Conservation (phyloP, 208 protist species). For the Novymonas esmeraldas region DNA sequence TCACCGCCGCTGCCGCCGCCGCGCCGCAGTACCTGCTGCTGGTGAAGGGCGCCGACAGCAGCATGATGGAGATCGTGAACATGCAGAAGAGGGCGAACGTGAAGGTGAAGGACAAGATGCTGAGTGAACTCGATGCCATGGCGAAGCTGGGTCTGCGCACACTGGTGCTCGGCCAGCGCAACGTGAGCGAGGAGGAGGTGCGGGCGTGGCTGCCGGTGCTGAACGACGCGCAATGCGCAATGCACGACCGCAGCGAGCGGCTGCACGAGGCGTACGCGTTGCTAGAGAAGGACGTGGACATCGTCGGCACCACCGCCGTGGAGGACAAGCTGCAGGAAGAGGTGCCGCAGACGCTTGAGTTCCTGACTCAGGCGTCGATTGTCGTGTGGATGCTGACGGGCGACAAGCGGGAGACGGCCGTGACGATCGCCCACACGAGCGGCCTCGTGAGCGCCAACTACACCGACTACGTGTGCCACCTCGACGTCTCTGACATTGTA, state of each 20-base stretch:
- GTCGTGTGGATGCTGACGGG: conserved; percentile 98
- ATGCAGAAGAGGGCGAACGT: conserved; percentile 41
- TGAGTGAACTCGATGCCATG: conserved; percentile 53
- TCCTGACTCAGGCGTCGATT: conserved; percentile 83
- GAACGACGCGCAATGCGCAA: conserved; percentile 60
- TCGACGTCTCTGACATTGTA: conserved; percentile 47
- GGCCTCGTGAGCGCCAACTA: conserved; percentile 35
- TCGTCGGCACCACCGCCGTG: conserved; percentile 94
- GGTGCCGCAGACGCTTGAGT: conserved; percentile 93
- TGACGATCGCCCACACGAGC: conserved; percentile 93
- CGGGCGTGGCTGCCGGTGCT: conserved; percentile 62
- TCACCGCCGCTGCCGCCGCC: too few relatives aligned
- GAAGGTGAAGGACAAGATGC: conserved; percentile 32
- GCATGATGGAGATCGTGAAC: conserved; percentile 79
- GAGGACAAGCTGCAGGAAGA: conserved; percentile 97
- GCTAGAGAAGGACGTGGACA: conserved; percentile 81
- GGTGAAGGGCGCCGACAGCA: conserved; percentile 87
- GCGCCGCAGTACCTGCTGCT: conserved; percentile 56
- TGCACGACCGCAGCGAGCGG: conserved; percentile 56
- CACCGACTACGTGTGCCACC: conserved; percentile 41
- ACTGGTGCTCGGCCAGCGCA: conserved; percentile 68
- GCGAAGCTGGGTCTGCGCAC: conserved; percentile 73
- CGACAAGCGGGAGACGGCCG: conserved; percentile 98
- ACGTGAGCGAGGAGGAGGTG: conserved; percentile 57
- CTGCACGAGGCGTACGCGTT: conserved; percentile 69